Evolutionary conservation across 2,329 filamentous ascomycete species (phyloP), one percentile per base, ranked within the genome.

Genomic region (Xylaria sp.): DNA sequence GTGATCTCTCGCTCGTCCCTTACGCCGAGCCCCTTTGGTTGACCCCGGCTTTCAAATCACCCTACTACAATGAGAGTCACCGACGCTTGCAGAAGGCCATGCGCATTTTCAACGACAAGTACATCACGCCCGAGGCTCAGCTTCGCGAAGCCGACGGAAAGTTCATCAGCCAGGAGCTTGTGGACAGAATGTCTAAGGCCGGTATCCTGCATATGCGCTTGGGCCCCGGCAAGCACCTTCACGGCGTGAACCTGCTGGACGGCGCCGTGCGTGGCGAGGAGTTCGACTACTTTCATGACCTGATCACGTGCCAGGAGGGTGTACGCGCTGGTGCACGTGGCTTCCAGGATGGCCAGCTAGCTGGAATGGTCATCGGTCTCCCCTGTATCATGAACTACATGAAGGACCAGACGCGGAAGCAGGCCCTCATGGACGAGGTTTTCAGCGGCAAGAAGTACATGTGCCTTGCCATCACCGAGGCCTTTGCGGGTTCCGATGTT

Each of bases 11-110:
- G 69, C 74, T 79, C 18, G 89, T 96, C 0, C 92, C 91, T 35
- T 96, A 96, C 70, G 90, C 86, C 34, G 92, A 96, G 74, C 90
- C 91, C 1, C 77, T 92, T 57, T 96, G 92, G 92, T 78, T 96
- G 65, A 83, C 85, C 2, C 87, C 88, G 2, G 79, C 84, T 58
- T 94, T 91, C 80, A 87, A 88, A 73, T 87, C 80, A 62, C 90
- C 90, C 2, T 95, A 93, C 77, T 95, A 87, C 79, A 88, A 83
- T 53, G 89, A 91, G 37, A 88, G 83, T 64, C 91, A 95, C 71
- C 79, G 81, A 52, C 78, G 78, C 49, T 74, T 95, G 65, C 88
- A 87, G 73, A 82, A 81, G 69, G 89, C 87, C 49, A 78, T 91
- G 69, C 81, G 91, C 66, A 76, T 84, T 69, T 95, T 94, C 74